These are phyloP conservation scores for Saccharomycopsis sp. DNA, from an alignment of 805 yeast genomes.

Conservation along the genomic window DNA sequence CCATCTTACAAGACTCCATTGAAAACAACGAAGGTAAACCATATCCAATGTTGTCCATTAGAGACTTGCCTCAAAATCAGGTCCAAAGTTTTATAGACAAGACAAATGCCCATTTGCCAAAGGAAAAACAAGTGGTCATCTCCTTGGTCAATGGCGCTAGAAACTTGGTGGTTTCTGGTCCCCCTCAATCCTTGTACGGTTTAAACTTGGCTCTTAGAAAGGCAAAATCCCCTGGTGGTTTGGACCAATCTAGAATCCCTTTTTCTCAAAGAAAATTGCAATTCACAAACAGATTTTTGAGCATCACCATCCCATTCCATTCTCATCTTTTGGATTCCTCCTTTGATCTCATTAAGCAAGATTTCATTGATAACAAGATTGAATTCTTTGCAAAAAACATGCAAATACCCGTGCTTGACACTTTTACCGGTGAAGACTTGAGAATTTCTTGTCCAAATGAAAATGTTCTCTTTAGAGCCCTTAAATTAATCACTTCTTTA, in stretches of 20 bases:
- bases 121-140: slow-evolving; percentile 80
- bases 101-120: slow-evolving; percentile 90
- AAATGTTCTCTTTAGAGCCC: slow-evolving; percentile 58
- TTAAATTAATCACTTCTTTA: slow-evolving; percentile 74
- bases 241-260: slow-evolving; percentile 93
- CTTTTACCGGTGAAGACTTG: slow-evolving; percentile 75
- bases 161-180: slow-evolving; percentile 92
- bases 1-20: slow-evolving; percentile 82
- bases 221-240: slow-evolving; percentile 89
- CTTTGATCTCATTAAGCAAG: slow-evolving; percentile 53
- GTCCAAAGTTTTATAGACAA: slow-evolving; percentile 70
- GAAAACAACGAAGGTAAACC: slow-evolving; percentile 95
- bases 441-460: slow-evolving; percentile 40
- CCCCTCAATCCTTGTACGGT: slow-evolving; percentile 97
- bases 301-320: slow-evolving; percentile 96
- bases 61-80: slow-evolving; percentile 75
- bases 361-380: slow-evolving; percentile 50
- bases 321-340: slow-evolving; percentile 76
- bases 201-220: slow-evolving; percentile 84
- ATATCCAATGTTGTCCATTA: slow-evolving; percentile 92
- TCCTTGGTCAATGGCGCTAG: slow-evolving; percentile 94
- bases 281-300: slow-evolving; percentile 88
- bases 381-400: slow-evolving; percentile 47
- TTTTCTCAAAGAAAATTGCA: slow-evolving; percentile 87
- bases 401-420: slow-evolving; percentile 84